phyloP scores from a whole-genome alignment of 2,329 filamentous ascomycete genomes.

The Xylariales sp. region DNA sequence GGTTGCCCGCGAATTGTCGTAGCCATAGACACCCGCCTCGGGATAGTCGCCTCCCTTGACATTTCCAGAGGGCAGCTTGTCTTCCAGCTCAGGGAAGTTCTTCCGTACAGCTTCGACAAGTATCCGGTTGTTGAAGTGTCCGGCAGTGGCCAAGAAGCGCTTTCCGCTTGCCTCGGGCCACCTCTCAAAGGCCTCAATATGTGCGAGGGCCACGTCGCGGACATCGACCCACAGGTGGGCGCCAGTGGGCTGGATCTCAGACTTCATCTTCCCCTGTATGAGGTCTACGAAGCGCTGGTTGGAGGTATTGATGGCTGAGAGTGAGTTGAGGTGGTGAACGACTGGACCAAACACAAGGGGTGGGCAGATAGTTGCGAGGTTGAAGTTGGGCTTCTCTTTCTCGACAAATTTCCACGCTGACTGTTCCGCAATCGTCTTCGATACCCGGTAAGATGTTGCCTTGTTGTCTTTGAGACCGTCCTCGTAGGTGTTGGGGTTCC shows the following conservation, averaged over 20 bases:
- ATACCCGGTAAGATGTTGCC: slow-evolving; percentile 46
- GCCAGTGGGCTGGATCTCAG: slow-evolving; percentile 35
- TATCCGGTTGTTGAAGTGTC: slow-evolving; percentile 41
- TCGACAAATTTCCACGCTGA: slow-evolving; percentile 50
- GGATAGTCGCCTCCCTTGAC: slow-evolving; percentile 39
- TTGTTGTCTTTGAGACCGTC: slow-evolving; percentile 34
- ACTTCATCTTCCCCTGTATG: slow-evolving; percentile 46
- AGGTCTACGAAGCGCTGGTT: slow-evolving; percentile 47
- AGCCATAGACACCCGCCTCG: slow-evolving; percentile 41
- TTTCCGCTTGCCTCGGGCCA: slow-evolving; percentile 43
- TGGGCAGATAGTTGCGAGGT: slow-evolving; percentile 50
- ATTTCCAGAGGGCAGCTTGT: slow-evolving; percentile 41
- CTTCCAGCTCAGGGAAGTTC: slow-evolving; percentile 46
- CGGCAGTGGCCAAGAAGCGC: slow-evolving; percentile 45
- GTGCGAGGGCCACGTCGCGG: slow-evolving; percentile 49
- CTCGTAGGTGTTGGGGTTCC: slow-evolving; percentile 48
- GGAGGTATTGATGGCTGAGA: slow-evolving; percentile 48
- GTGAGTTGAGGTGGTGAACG: slow-evolving; percentile 39
- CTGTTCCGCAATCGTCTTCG: slow-evolving; percentile 50
- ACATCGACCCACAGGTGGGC: slow-evolving; percentile 51
- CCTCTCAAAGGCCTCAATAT: slow-evolving; percentile 47
- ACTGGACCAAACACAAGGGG: slow-evolving; percentile 52
- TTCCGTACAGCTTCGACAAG: slow-evolving; percentile 39
- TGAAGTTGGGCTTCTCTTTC: slow-evolving; percentile 38
- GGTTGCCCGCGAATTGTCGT: slow-evolving; percentile 54